phyloP scores from a whole-genome alignment of 257 asterid genomes.

The Scutellaria galericulata region DNA sequence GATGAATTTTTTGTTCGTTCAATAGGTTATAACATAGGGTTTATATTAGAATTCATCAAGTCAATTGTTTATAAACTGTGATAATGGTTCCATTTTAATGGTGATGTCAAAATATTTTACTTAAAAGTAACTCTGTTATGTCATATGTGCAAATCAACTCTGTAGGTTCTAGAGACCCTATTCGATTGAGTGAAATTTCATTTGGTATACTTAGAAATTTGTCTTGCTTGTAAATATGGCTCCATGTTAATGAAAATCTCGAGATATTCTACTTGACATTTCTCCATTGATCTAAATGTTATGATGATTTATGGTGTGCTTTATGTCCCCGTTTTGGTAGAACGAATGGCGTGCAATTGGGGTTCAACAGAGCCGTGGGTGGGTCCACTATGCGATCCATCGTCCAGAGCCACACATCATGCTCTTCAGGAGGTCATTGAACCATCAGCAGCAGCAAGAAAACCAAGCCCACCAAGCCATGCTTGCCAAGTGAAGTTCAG shows the following conservation, averaged over 20 bases:
- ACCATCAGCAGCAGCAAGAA: constrained; percentile 87
- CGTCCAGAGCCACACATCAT: constrained; percentile 98
- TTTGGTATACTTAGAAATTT: constrained; percentile 10
- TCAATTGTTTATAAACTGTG: neutral
- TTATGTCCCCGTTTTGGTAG: constrained; percentile 37
- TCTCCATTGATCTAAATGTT: neutral
- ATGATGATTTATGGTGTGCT: neutral
- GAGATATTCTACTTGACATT: neutral
- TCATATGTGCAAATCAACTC: neutral
- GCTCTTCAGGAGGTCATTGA: constrained; percentile 95
- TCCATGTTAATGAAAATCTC: neutral
- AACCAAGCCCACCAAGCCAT: constrained; percentile 45
- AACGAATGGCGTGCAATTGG: constrained; percentile 95
- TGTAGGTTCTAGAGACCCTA: neutral
- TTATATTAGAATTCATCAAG: neutral
- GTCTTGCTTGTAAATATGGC: neutral
- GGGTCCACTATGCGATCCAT: constrained; percentile 96
- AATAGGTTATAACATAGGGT: neutral
- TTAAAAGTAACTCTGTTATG: neutral
- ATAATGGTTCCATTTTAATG: neutral
- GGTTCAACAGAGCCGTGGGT: constrained; percentile 96
- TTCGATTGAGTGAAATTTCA: neutral
- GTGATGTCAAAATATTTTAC: neutral
- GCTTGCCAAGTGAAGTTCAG: constrained; percentile 41
- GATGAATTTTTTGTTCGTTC: neutral